These are phyloP conservation scores for Microdochium nivale DNA, from an alignment of 2,329 filamentous ascomycete genomes.

Conservation along the genomic window DNA sequence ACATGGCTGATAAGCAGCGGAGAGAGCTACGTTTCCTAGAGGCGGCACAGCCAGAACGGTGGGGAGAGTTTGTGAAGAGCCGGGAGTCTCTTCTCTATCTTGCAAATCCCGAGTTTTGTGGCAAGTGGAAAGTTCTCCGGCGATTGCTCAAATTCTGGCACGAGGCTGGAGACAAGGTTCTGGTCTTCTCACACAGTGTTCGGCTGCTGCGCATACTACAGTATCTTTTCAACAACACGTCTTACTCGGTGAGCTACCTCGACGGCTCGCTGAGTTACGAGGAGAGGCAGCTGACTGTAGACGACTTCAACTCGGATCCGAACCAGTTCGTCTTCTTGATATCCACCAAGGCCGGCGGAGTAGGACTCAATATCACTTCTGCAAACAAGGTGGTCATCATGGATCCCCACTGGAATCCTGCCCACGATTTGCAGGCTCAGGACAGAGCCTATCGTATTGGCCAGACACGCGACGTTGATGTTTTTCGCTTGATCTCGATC, in stretches of 20 bases:
- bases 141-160: constrained; percentile 88
- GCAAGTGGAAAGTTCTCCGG: constrained; percentile 90
- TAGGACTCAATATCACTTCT: constrained; percentile 92
- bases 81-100: constrained; percentile 74
- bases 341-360: constrained; percentile 84
- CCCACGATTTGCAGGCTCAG: constrained; percentile 90
- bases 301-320: constrained; percentile 85
- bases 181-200: constrained; percentile 92
- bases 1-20: constrained; percentile 63
- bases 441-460: constrained; percentile 95
- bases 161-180: constrained; percentile 80
- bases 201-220: constrained; percentile 76
- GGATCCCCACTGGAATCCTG: constrained; percentile 96
- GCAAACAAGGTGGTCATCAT: constrained; percentile 98
- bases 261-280: constrained; percentile 79
- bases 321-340: constrained; percentile 92
- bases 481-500: constrained; percentile 82
- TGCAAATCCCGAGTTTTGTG: constrained; percentile 84
- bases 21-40: constrained; percentile 68
- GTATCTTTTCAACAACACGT: constrained; percentile 77
- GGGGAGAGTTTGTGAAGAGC: constrained; percentile 64
- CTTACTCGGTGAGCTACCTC: constrained; percentile 85
- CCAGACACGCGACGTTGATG: constrained; percentile 86
- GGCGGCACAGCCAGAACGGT: constrained; percentile 64
- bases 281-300: constrained; percentile 72